phyloP scores from a whole-genome alignment of 805 yeast species.

The Myxozyma vanderwaltii region DNA sequence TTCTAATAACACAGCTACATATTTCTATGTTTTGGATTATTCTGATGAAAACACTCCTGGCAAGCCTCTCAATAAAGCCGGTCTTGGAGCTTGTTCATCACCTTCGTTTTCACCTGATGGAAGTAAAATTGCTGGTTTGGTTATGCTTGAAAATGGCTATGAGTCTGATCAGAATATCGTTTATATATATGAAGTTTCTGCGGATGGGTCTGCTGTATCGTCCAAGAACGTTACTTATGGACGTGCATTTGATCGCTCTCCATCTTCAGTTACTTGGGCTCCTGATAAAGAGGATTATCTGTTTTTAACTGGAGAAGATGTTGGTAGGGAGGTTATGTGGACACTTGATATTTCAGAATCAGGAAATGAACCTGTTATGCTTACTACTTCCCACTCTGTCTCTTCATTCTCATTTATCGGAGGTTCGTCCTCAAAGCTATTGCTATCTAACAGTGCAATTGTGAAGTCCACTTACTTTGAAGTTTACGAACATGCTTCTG shows the following conservation, averaged over 20 bases:
- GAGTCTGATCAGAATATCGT: conserved; percentile 36
- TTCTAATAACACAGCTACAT: conserved; percentile 37
- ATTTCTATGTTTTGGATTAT: conserved; percentile 32
- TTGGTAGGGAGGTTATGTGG: conserved; percentile 27
- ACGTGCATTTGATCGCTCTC: conserved; percentile 30
- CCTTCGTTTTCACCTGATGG: conserved; percentile 37
- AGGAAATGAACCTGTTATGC: conserved; percentile 14
- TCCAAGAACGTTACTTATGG: conserved; percentile 17
- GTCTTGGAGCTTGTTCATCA: conserved; percentile 35
- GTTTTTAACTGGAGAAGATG: conserved; percentile 28
- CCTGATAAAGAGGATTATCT: conserved; percentile 17
- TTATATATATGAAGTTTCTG: conserved; percentile 29
- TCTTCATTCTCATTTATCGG: conserved; percentile 16
- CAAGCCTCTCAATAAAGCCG: conserved; percentile 24
- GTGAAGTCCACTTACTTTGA: conserved; percentile 31
- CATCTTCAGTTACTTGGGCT: conserved; percentile 26
- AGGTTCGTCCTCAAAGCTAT: conserved; percentile 11
- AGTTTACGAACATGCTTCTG: conserved; percentile 11
- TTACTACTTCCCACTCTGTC: conserved; percentile 26
- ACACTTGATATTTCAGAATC: conserved; percentile 11
- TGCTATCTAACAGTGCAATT: conserved; percentile 19
- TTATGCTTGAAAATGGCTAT: conserved; percentile 34
- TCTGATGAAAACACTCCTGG: conserved; percentile 12
- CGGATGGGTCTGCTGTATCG: conserved; percentile 14
- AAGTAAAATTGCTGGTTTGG: conserved; percentile 32